These are phyloP conservation scores for Scutellaria baicalensis DNA, from an alignment of 257 asterid genomes.

Conservation along the genomic window DNA sequence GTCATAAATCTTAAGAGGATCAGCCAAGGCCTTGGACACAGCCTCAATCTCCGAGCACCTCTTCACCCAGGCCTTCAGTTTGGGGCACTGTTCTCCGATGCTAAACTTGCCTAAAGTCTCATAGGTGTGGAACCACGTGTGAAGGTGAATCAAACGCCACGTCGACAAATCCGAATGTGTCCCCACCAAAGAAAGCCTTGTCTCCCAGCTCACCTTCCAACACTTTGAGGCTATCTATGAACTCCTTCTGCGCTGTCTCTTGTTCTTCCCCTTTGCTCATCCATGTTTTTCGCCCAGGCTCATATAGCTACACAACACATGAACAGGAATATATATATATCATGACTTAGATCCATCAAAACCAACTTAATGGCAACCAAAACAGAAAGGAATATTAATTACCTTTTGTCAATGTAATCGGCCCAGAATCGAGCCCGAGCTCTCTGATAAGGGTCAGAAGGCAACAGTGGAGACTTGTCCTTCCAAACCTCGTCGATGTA, in stretches of 20 bases:
- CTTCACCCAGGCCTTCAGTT: slow-evolving; percentile 29
- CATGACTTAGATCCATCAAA: too few relatives aligned
- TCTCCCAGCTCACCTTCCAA: slow-evolving; percentile 40
- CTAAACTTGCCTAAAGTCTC: slow-evolving; percentile 28
- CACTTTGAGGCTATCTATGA: neutral
- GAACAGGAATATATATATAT: too few relatives aligned
- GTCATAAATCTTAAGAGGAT: slow-evolving; percentile 22
- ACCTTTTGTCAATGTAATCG: slow-evolving; percentile 18
- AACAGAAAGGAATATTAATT: neutral
- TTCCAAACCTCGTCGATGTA: slow-evolving; percentile 55
- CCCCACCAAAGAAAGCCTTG: slow-evolving; percentile 42
- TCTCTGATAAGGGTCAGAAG: slow-evolving; percentile 32
- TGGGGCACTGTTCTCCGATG: slow-evolving; percentile 28
- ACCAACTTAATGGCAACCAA: too few relatives aligned
- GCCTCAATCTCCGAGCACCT: slow-evolving; percentile 31
- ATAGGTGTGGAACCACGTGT: slow-evolving; percentile 26
- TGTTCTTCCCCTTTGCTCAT: too few relatives aligned
- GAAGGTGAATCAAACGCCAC: slow-evolving; percentile 25
- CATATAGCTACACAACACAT: too few relatives aligned
- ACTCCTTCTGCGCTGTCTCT: too few relatives aligned
- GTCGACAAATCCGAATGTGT: slow-evolving; percentile 28
- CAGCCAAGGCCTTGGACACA: slow-evolving; percentile 29
- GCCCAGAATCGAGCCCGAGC: neutral
- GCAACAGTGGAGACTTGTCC: slow-evolving; percentile 28
- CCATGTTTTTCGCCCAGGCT: too few relatives aligned